Base-by-base conservation (phyloP, 768 basidiomycete species). In the Termitomyces sp. region DNA sequence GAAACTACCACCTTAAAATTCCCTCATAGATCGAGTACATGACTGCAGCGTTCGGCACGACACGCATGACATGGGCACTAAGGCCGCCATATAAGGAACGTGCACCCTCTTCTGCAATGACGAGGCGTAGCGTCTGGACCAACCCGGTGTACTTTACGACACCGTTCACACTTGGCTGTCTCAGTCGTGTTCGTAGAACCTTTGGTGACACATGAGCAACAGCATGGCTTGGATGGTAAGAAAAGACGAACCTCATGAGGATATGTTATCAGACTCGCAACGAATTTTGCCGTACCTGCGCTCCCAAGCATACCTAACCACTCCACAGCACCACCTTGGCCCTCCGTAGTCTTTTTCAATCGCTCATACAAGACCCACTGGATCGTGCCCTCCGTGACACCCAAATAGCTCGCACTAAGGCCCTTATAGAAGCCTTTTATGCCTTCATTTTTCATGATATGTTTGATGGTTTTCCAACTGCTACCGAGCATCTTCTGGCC, bases 21-120 rank as follows among this genome's bases (percentile, higher is more conserved):
- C 88, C 85, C 71, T 98, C 95, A 68, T 98, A 98, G 69, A 97
- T 94, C 61, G 86, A 87, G 75, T 88, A 99, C 96, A 98, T 98
- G 64, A 95, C 91, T 0, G 89, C 91, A 0, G 96, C 95, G 65
- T 98, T 99, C 7, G 96, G 96, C 4, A 99, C 92, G 58, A 98
- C 95, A 53, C 97, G 88, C 84, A 99, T 89, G 58, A 99, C 79
- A 70, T 98, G 96, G 0, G 96, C 95, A 56, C 88, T 89, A 57
- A 99, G 82, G 12, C 96, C 96, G 36, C 93, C 89, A 66, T 98
- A 98, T 23, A 98, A 70, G 5, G 90, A 85, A 43, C 85, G 80
- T 1, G 84, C 85, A 28, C 95, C 97, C 70, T 99, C 97, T 70
- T 99, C 96, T 5, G 83, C 84, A 46, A 96, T 81, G 60, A 99